Base-by-base conservation (phyloP, 148 eudicot species). In the Rhododendron mucronatum region DNA sequence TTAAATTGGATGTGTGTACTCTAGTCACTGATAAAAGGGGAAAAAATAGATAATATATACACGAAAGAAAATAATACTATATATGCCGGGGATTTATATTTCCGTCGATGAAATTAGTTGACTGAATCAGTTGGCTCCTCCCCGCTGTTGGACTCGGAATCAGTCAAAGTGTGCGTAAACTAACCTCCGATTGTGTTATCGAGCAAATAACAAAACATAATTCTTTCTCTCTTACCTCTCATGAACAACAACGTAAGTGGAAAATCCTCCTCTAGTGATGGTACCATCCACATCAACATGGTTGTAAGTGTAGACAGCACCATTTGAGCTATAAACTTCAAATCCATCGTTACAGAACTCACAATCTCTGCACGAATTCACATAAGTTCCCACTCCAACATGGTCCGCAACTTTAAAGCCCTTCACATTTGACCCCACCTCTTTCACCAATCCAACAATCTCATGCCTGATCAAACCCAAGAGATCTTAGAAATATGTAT, bases 321-420 rank as follows among this genome's bases (percentile, higher is more conserved):
- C 99, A 61, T 91, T 91, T 15, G 84, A 88, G 90, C 99, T 95
- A 51, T 83, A 73, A 77, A 93, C 86, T 85, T 96, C 98, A 80
- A 90, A 59, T 28, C 92, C 90, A 20, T 89, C 90, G 76, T 91
- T 77, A 82, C 99, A 95, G 15, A 89, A 91, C 87, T 94, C 93
- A 48, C 99, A 96, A 41, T 91, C 93, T 87, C 91, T 91, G 89
- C 99, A 95, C 45, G 99, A 96, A 84, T 93, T 90, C 33, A 95
- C 95, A 84, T 90, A 95, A 30, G 98, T 92, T 57, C 99, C 97
- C 11, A 95, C 96, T 74, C 96, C 99, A 78, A 94, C 94, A 87
- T 87, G 89, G 81, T 96, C 98, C 21, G 98, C 99, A 45, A 92
- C 91, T 88, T 95, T 93, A 78, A 94, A 93, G 37, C 90, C 90